These are phyloP conservation scores for Quercus agrifolia DNA, from an alignment of 306 rosid genomes.

Conservation along the genomic window DNA sequence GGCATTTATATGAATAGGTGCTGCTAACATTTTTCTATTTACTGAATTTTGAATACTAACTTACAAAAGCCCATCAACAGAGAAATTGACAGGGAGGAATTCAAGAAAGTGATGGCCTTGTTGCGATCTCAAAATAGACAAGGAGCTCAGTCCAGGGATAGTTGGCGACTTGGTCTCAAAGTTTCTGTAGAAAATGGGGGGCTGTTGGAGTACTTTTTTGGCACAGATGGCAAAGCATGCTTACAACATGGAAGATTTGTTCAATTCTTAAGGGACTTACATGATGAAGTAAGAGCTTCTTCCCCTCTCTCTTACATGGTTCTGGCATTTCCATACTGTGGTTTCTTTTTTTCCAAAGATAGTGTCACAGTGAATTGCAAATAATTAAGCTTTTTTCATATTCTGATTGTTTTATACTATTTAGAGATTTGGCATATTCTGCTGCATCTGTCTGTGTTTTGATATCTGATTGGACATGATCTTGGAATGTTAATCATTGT, in stretches of 20 bases:
- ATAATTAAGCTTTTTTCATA: neutral
- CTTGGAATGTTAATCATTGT: no score
- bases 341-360: no score
- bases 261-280: slow-evolving; percentile 61
- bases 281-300: slow-evolving; percentile 49
- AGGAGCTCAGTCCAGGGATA: slow-evolving; percentile 51
- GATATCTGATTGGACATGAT: no score
- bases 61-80: slow-evolving; percentile 23
- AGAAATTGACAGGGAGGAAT: slow-evolving; percentile 63
- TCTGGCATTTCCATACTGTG: neutral
- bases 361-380: neutral
- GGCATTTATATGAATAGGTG: neutral
- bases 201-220: slow-evolving; percentile 63
- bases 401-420: neutral
- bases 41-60: neutral
- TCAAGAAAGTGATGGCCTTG: slow-evolving; percentile 72
- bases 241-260: slow-evolving; percentile 61
- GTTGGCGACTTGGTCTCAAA: slow-evolving; percentile 42
- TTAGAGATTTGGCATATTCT: no score
- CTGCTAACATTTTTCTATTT: neutral
- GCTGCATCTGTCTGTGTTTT: no score
- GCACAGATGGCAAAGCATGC: slow-evolving; percentile 53
- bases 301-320: neutral
- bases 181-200: slow-evolving; percentile 57
- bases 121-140: slow-evolving; percentile 68